phyloP scores from a whole-genome alignment of 768 basidiomycete species.

The Hygrophorus russula region DNA sequence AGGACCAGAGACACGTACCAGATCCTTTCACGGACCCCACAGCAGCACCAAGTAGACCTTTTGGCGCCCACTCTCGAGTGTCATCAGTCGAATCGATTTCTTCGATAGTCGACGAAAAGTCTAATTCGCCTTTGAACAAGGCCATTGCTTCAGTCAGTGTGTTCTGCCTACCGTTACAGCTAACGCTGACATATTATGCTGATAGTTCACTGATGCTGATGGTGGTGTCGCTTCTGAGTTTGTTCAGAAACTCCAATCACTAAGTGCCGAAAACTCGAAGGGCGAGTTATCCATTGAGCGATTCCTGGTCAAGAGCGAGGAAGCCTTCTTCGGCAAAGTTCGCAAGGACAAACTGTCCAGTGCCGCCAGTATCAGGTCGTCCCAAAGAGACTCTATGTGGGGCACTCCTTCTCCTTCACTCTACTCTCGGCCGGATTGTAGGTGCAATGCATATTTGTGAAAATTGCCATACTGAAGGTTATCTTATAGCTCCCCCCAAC shows the following conservation, averaged over 20 bases:
- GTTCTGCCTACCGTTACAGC: background rate
- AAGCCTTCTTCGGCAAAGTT: conserved; percentile 85
- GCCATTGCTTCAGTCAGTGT: conserved; percentile 72
- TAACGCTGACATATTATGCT: conserved; percentile 3
- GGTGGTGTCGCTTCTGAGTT: conserved; percentile 88
- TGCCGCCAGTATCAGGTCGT: conserved; percentile 70
- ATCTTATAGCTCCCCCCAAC: conserved; percentile 31
- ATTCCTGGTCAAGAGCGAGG: conserved; percentile 84
- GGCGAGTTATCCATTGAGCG: conserved; percentile 88
- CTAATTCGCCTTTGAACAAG: conserved; percentile 86
- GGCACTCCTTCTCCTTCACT: conserved; percentile 55
- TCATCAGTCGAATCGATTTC: conserved; percentile 88
- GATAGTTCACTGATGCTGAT: conserved; percentile 85
- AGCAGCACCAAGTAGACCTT: conserved; percentile 56
- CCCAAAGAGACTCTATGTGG: conserved; percentile 74
- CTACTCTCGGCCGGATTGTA: conserved; percentile 70
- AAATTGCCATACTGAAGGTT: background rate
- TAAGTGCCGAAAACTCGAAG: conserved; percentile 83
- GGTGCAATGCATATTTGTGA: conserved; percentile 18
- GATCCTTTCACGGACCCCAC: conserved; percentile 73
- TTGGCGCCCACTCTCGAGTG: conserved; percentile 68
- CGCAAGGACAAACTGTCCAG: conserved; percentile 80
- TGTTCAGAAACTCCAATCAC: conserved; percentile 68
- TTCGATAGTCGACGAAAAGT: conserved; percentile 86
- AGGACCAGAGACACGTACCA: conserved; percentile 63